phyloP scores from a whole-genome alignment of 345 rosid genomes.

The Dipteronia dyeriana region DNA sequence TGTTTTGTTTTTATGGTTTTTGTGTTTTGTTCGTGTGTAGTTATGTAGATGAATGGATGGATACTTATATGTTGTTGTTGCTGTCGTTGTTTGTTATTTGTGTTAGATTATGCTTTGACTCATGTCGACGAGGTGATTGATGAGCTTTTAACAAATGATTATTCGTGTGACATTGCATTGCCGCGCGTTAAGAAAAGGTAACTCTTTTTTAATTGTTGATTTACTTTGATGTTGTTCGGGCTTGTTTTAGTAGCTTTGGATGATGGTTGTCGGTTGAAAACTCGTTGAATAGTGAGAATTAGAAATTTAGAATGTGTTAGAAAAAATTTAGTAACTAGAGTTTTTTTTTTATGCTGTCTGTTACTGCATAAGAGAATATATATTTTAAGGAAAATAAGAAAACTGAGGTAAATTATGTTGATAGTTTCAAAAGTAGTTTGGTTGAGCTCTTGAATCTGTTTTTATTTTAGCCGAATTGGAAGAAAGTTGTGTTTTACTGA shows the following conservation, averaged over 20 bases:
- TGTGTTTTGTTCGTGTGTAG: neutral
- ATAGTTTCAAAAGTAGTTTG: neutral
- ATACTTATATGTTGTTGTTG: neutral
- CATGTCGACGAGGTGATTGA: slow-evolving; percentile 91
- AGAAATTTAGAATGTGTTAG: neutral
- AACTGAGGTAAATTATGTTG: neutral
- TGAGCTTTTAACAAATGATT: slow-evolving; percentile 80
- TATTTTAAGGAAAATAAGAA: neutral
- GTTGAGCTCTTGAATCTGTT: neutral
- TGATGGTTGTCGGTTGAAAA: neutral
- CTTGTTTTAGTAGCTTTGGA: neutral
- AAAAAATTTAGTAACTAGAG: neutral
- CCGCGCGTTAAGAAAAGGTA: slow-evolving; percentile 91
- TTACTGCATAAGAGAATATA: neutral
- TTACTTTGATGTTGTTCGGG: neutral
- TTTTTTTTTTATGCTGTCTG: neutral
- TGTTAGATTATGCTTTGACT: slow-evolving; percentile 55
- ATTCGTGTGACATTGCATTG: slow-evolving; percentile 84
- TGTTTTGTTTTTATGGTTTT: neutral
- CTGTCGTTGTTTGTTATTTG: neutral
- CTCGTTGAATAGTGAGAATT: neutral
- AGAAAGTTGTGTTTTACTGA: neutral
- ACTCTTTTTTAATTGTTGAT: neutral
- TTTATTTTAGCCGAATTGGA: neutral
- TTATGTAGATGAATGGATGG: neutral